A percentile compares a stretch with the other conserved stretches of the same genome.
phyloP scores from a whole-genome alignment of 306 rosid genomes.

The Cicer chorassanicum region DNA sequence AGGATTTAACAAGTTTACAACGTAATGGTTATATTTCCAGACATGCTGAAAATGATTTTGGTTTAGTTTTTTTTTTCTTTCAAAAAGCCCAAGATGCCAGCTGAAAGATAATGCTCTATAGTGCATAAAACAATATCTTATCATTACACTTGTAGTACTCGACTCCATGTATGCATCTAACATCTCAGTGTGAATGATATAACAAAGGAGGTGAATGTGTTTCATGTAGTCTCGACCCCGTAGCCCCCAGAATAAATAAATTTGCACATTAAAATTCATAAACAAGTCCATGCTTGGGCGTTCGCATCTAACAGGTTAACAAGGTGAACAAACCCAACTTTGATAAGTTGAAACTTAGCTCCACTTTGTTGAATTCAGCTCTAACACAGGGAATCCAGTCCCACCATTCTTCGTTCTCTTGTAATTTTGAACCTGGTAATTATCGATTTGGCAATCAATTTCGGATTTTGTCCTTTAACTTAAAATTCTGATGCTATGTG shows the following conservation, averaged over 20 bases:
- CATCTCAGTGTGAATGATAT: background rate
- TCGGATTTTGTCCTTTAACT: background rate
- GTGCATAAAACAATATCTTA: background rate
- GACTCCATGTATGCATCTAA: background rate
- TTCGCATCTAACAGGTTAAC: background rate
- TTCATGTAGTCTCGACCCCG: background rate
- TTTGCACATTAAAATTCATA: background rate
- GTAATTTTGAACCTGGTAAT: background rate
- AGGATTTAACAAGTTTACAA: background rate
- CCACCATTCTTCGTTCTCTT: background rate
- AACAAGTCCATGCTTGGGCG: background rate
- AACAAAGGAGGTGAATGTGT: background rate
- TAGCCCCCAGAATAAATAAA: background rate
- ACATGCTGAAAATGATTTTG: background rate
- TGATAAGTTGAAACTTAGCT: background rate
- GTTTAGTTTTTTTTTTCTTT: background rate
- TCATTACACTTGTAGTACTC: background rate
- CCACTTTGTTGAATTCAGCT: background rate
- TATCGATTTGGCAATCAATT: background rate
- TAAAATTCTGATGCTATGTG: background rate
- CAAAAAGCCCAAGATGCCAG: background rate
- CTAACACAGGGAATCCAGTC: background rate
- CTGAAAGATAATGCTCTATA: background rate
- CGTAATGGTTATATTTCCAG: background rate
- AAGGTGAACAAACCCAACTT: background rate